A percentile compares a stretch with the other conserved stretches of the same genome.
These are phyloP conservation scores for Phialophora chinensis DNA, from an alignment of 2,329 filamentous ascomycete genomes.

Conservation along the genomic window DNA sequence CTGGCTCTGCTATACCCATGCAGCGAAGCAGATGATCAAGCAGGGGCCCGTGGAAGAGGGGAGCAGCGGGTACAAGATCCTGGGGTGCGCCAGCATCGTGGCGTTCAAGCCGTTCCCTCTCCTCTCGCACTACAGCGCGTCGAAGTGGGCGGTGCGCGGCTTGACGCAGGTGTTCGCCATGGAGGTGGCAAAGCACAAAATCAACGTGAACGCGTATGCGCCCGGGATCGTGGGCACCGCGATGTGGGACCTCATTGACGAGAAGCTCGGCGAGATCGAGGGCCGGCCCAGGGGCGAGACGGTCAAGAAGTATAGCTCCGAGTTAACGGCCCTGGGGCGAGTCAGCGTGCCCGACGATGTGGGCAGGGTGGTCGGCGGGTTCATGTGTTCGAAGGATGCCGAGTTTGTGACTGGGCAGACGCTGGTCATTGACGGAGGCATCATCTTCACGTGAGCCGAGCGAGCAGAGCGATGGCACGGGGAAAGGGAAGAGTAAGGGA, in stretches of 20 bases:
- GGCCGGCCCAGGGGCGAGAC: slow-evolving; percentile 60
- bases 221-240: slow-evolving; percentile 70
- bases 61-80: slow-evolving; percentile 53
- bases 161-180: slow-evolving; percentile 70
- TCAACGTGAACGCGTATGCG: slow-evolving; percentile 71
- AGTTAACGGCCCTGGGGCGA: slow-evolving; percentile 63
- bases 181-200: slow-evolving; percentile 67
- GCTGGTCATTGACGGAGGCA: slow-evolving; percentile 66
- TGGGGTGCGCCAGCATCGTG: slow-evolving; percentile 62
- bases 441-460: slow-evolving; percentile 50
- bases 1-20: slow-evolving; percentile 68
- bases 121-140: slow-evolving; percentile 67
- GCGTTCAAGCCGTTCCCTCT: slow-evolving; percentile 62
- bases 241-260: slow-evolving; percentile 74
- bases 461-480: not conserved
- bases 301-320: slow-evolving; percentile 60
- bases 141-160: slow-evolving; percentile 71
- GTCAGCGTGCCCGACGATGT: slow-evolving; percentile 69
- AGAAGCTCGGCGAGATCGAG: slow-evolving; percentile 60
- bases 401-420: slow-evolving; percentile 72
- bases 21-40: slow-evolving; percentile 68
- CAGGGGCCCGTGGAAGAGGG: slow-evolving; percentile 58
- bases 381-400: slow-evolving; percentile 62
- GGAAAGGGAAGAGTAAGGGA: not conserved
- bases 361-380: slow-evolving; percentile 63